Evolutionary conservation across 129 eudicot species (phyloP).

Genomic region (Pittosporum tobira): DNA sequence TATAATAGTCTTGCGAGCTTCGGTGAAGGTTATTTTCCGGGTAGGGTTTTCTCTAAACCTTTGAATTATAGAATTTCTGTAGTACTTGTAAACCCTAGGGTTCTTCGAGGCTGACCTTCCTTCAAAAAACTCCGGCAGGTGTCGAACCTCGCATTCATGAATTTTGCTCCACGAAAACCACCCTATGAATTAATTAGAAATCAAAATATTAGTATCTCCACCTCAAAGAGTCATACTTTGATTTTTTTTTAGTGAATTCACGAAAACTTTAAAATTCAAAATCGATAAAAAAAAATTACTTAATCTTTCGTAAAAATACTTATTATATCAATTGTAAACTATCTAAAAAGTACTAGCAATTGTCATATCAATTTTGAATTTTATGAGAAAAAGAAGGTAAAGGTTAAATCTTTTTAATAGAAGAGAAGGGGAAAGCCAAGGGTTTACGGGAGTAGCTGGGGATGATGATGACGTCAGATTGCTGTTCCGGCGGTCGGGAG

Average conservation of each 20-base stretch:
- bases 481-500: slow-evolving; percentile 19
- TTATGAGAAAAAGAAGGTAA: not conserved
- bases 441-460: slow-evolving; percentile 79
- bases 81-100: slow-evolving; percentile 68
- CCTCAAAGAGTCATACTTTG: not conserved
- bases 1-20: slow-evolving; percentile 49
- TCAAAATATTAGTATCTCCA: not conserved
- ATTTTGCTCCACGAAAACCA: slow-evolving; percentile 81
- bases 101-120: slow-evolving; percentile 62
- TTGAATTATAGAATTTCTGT: slow-evolving; percentile 59
- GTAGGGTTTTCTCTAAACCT: slow-evolving; percentile 46
- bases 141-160: slow-evolving; percentile 58
- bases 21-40: slow-evolving; percentile 71
- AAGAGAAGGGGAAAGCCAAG: not conserved
- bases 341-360: no score
- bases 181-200: slow-evolving; percentile 29
- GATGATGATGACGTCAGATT: slow-evolving; percentile 43
- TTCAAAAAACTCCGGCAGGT: slow-evolving; percentile 73
- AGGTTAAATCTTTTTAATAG: not conserved
- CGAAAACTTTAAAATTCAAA: no score
- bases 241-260: not conserved
- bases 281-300: not conserved
- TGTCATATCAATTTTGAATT: no score
- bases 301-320: no score
- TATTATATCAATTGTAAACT: no score